Evolutionary conservation across 2,329 filamentous ascomycete genomes (phyloP), one percentile per base, ranked within the genome.

Genomic region (Clonostachys rhizophaga): DNA sequence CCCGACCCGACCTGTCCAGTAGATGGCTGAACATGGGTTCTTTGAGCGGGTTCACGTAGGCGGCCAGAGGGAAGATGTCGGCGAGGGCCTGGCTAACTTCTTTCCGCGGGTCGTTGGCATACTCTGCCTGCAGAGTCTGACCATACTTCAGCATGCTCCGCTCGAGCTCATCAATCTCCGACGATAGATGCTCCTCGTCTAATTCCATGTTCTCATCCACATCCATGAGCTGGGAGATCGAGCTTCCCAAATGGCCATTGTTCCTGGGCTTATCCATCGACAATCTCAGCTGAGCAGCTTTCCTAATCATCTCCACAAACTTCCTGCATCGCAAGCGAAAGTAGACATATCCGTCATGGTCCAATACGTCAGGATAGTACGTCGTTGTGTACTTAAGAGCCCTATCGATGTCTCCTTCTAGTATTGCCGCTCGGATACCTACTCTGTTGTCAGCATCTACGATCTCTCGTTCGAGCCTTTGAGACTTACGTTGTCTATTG

Each of bases 231-330:
- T 79, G 55, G 63, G 52, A 72, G 69, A 44, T 67, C 20, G 65
- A 57, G 36, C 69, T 49, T 6, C 41, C 37, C 4, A 46, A 68
- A 44, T 77, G 71, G 11, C 71, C 63, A 51, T 76, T 61, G 62
- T 55, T 63, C 52, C 56, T 66, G 24, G 10, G 35, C 36, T 39
- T 34, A 18, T 13, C 12, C 11, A 39, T 65, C 8, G 68, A 66
- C 35, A 75, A 69, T 57, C 75, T 76, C 16, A 87, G 66, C 55
- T 91, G 86, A 3, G 85, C 83, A 35, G 84, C 84, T 49, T 78
- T 80, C 39, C 87, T 81, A 57, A 95, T 90, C 86, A 99, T 92
- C 65, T 99, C 94, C 50, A 97, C 86, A 63, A 97, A 96, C 62
- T 94, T 95, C 50, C 91, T 84, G 61, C 91, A 96, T 54, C 86